phyloP scores from a whole-genome alignment of 2,329 filamentous ascomycete genomes.

The Trichophyton verrucosum region DNA sequence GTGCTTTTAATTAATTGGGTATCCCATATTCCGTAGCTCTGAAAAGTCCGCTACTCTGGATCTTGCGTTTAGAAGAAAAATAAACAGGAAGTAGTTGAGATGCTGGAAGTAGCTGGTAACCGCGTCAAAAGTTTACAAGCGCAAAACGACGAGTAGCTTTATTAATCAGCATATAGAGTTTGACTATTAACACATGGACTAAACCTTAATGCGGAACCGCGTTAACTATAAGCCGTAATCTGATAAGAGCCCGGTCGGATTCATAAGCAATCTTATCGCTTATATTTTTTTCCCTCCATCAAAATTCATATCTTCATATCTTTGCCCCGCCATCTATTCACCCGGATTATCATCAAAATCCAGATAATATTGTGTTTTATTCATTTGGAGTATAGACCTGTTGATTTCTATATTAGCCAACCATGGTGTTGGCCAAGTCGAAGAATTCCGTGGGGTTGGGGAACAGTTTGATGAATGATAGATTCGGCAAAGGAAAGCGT shows the following conservation, averaged over 20 bases:
- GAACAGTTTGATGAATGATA: constrained; percentile 97
- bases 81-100: too few species aligned
- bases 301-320: neutral
- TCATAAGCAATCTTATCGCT: neutral
- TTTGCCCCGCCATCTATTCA: constrained; percentile 1
- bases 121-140: too few species aligned
- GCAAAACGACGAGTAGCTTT: too few species aligned
- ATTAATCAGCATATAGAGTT: too few species aligned
- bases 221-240: too few species aligned
- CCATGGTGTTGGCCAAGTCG: constrained; percentile 74
- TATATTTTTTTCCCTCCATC: neutral
- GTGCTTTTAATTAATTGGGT: neutral
- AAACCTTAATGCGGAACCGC: too few species aligned
- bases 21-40: neutral
- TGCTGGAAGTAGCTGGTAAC: neutral
- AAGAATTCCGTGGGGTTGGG: constrained; percentile 92
- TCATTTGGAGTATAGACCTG: neutral
- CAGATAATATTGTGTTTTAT: neutral
- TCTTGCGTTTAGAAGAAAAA: too few species aligned
- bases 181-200: too few species aligned
- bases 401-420: constrained; percentile 16
- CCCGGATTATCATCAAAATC: neutral
- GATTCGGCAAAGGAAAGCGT: constrained; percentile 88
- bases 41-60: neutral
- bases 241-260: neutral